Percentiles rank a stretch among this genome's conserved stretches.
Conservation (phyloP, 164 flowering plant genomes). For the Magnolia kwangsiensis region DNA sequence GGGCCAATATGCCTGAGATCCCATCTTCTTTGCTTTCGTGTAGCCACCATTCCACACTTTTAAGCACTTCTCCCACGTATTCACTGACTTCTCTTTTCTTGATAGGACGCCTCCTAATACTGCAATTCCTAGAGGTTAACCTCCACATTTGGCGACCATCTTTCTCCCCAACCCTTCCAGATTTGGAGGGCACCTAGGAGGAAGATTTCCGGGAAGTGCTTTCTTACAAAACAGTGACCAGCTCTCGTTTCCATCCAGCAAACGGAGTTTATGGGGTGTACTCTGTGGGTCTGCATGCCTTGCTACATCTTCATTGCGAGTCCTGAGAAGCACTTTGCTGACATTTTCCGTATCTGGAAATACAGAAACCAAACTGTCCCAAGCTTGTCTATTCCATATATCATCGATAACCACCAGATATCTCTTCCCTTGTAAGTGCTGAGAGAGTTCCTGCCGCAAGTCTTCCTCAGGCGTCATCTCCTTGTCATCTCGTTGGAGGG, state of each 20-base stretch:
- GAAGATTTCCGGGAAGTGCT: background rate
- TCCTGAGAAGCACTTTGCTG: conserved; percentile 11
- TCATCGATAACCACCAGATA: conserved; percentile 12
- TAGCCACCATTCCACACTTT: background rate
- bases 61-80: conserved; percentile 5
- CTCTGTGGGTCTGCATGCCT: background rate
- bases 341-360: conserved; percentile 1
- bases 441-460: background rate
- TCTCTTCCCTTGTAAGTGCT: background rate
- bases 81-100: background rate
- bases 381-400: background rate
- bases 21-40: background rate
- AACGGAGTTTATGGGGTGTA: background rate
- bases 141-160: background rate
- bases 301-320: background rate
- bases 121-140: background rate
- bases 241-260: background rate
- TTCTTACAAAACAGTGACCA: background rate
- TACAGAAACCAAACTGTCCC: background rate
- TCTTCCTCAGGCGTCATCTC: background rate
- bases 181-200: background rate
- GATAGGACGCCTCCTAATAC: background rate
- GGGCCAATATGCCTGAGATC: background rate
- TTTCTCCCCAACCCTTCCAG: background rate
- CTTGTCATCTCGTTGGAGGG: background rate